Evolutionary conservation across 805 yeast species (phyloP).

Genomic region (Suhomyces faveliae): DNA sequence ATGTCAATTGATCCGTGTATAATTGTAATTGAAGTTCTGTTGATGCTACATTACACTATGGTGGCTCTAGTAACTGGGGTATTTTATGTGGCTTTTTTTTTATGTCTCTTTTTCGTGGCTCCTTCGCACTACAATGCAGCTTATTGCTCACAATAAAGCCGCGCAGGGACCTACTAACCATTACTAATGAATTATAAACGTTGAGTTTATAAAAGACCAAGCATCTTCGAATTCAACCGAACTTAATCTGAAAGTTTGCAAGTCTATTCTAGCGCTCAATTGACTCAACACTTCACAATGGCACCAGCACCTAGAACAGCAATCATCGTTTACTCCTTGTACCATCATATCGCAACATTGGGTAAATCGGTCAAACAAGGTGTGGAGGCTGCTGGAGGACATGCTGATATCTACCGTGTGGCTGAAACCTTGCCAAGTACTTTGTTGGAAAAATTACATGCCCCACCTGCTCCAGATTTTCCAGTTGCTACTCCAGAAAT

Average conservation of each 20-base stretch:
- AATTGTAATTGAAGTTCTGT: no score
- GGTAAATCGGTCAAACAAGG: conserved; percentile 70
- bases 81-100: no score
- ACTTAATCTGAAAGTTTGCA: no score
- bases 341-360: conserved; percentile 68
- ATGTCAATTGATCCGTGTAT: neutral
- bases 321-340: conserved; percentile 61
- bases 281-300: neutral
- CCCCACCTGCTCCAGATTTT: conserved; percentile 45
- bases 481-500: conserved; percentile 22
- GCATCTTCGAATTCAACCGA: no score
- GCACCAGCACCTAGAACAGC: conserved; percentile 27
- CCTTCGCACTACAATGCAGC: neutral
- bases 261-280: no score
- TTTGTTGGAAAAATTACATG: conserved; percentile 53
- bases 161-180: no score
- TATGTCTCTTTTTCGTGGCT: no score
- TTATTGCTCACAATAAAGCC: neutral
- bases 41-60: no score
- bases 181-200: neutral
- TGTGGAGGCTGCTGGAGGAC: conserved; percentile 60
- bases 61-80: no score
- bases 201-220: no score
- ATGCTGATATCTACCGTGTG: conserved; percentile 69
- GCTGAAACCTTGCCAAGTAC: conserved; percentile 68